Evolutionary conservation across 306 rosid genomes (phyloP).

Genomic region (Gastrolobium villosum): DNA sequence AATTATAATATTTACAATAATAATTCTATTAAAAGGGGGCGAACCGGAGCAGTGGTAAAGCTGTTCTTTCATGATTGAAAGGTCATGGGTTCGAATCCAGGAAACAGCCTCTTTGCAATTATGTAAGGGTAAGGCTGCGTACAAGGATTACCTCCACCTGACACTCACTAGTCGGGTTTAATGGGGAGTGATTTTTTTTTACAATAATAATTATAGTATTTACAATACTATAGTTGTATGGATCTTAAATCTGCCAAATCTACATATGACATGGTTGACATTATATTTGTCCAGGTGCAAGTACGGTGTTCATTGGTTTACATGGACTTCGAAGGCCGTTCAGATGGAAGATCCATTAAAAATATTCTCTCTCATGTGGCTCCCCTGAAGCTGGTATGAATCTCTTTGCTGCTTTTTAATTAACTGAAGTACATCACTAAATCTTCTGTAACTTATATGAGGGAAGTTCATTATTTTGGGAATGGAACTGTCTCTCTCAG

Average conservation of each 20-base stretch:
- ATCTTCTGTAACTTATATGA: background rate
- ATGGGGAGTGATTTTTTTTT: too few relatives aligned
- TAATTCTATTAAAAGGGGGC: too few relatives aligned
- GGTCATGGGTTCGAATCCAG: too few relatives aligned
- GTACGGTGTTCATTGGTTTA: conserved; percentile 80
- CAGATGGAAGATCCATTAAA: conserved; percentile 94
- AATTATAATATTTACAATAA: too few relatives aligned
- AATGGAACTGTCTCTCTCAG: background rate
- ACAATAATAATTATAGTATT: background rate
- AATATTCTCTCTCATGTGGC: conserved; percentile 95
- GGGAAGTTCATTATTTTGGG: conserved; percentile 17
- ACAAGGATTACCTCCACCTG: too few relatives aligned
- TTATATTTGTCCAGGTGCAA: conserved; percentile 72
- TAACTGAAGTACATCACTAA: conserved; percentile 35
- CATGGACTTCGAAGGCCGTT: conserved; percentile 98
- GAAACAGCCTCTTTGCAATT: too few relatives aligned
- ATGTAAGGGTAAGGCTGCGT: too few relatives aligned
- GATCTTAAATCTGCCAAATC: conserved; percentile 45
- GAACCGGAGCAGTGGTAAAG: too few relatives aligned
- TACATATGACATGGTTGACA: conserved; percentile 4
- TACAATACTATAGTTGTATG: conserved; percentile 12
- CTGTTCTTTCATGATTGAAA: too few relatives aligned
- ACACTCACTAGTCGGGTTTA: too few relatives aligned
- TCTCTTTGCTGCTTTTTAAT: conserved; percentile 29
- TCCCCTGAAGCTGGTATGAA: conserved; percentile 89